Conservation (phyloP, 192 early-diverging fungal species). For the Paraglomus brasilianum region DNA sequence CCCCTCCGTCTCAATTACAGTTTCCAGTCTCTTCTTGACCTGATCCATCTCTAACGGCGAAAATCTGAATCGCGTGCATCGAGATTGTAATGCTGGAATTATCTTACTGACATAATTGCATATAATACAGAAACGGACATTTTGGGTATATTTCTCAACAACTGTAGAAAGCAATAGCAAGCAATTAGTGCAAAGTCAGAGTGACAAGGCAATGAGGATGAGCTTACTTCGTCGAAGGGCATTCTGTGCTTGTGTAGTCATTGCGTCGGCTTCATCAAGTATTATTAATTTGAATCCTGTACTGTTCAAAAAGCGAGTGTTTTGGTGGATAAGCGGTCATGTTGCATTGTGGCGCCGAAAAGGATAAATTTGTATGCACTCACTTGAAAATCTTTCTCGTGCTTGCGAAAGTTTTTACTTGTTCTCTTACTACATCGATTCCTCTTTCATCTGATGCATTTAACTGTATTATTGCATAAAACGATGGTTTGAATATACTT, state of each 20-base stretch:
- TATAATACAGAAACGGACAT: conserved; percentile 98
- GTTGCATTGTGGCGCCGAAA: no score
- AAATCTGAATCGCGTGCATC: conserved; percentile 98
- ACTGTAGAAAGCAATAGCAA: conserved; percentile 49
- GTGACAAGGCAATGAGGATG: neutral
- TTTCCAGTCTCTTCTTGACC: conserved; percentile 73
- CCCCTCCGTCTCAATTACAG: conserved; percentile 68
- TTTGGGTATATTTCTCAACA: conserved; percentile 97
- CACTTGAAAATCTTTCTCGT: conserved; percentile 89
- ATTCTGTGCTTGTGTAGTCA: conserved; percentile 90
- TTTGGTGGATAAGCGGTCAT: neutral
- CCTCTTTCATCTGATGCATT: conserved; percentile 99
- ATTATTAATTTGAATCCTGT: conserved; percentile 95
- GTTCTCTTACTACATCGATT: conserved; percentile 96
- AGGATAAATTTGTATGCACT: no score
- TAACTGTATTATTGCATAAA: conserved; percentile 50
- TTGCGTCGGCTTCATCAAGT: conserved; percentile 95
- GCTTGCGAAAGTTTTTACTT: conserved; percentile 98
- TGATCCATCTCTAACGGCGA: conserved; percentile 78
- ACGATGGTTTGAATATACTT: neutral
- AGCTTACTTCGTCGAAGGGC: conserved; percentile 82
- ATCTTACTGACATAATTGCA: conserved; percentile 99
- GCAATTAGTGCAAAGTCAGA: neutral
- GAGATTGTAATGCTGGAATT: conserved; percentile 95
- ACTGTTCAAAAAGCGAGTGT: no score